Evolutionary conservation across 345 rosid species (phyloP).

Genomic region (Sonneratia alba): DNA sequence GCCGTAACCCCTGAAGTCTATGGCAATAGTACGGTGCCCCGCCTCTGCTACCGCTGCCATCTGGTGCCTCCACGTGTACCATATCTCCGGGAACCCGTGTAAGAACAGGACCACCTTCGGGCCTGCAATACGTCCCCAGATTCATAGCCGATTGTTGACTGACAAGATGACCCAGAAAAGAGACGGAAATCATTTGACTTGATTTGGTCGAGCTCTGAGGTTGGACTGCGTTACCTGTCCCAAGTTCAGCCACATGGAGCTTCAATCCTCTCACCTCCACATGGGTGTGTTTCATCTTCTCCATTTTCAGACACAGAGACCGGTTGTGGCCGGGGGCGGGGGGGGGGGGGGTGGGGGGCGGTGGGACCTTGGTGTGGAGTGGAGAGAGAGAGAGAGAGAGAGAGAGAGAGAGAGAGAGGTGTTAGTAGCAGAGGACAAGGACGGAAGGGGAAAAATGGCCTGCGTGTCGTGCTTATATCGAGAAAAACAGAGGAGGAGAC

Average conservation of each 20-base stretch:
- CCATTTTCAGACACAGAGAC: slow-evolving; percentile 21
- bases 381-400: slow-evolving; percentile 5
- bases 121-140: slow-evolving; percentile 5
- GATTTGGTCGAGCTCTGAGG: neutral
- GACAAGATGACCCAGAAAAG: neutral
- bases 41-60: slow-evolving; percentile 25
- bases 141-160: neutral
- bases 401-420: neutral
- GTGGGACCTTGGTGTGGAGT: too few relatives aligned
- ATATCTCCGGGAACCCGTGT: slow-evolving; percentile 39
- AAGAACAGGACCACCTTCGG: slow-evolving; percentile 19
- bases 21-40: slow-evolving; percentile 21
- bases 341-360: too few relatives aligned
- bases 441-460: neutral
- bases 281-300: slow-evolving; percentile 32
- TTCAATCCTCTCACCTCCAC: slow-evolving; percentile 30
- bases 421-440: neutral
- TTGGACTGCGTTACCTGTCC: slow-evolving; percentile 19
- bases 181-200: neutral
- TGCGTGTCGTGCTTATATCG: neutral
- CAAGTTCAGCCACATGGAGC: slow-evolving; percentile 41
- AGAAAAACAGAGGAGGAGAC: too few relatives aligned
- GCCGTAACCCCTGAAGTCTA: slow-evolving; percentile 39
- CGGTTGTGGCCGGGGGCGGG: too few relatives aligned
- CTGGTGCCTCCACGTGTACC: slow-evolving; percentile 42